A percentile compares a stretch with the other conserved stretches of the same genome.
Conservation (phyloP, 192 early-diverging fungal species). For the Mortierella claussenii region DNA sequence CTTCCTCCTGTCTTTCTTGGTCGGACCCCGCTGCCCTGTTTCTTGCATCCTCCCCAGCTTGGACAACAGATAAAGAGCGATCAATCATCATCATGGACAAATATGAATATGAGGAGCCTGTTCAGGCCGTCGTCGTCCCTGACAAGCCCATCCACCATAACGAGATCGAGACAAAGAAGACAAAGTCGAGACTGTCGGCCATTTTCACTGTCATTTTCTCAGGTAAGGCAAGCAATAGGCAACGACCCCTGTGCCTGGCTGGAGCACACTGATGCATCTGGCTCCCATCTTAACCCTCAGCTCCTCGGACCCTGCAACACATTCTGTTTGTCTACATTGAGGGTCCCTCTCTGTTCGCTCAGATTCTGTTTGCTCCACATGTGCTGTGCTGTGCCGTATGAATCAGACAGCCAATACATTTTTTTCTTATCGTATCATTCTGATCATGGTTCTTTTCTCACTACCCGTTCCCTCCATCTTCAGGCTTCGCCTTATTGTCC, state of each 20-base stretch:
- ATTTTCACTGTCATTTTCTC: slow-evolving; percentile 51
- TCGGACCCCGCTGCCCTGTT: no score
- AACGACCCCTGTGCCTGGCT: no score
- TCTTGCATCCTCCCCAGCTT: no score
- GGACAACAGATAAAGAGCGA: background rate
- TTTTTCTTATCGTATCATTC: background rate
- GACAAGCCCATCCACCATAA: background rate
- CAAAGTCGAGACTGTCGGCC: slow-evolving; percentile 19
- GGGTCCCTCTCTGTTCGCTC: no score
- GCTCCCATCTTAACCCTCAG: no score
- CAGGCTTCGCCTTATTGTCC: slow-evolving; percentile 57
- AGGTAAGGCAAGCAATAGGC: slow-evolving; percentile 15
- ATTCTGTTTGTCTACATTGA: no score
- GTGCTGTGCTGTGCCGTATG: no score
- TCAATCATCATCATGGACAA: slow-evolving; percentile 6
- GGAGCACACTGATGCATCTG: no score
- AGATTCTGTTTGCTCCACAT: no score
- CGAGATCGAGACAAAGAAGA: background rate
- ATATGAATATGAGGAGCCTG: slow-evolving; percentile 12
- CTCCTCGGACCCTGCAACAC: no score
- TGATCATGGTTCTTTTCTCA: background rate
- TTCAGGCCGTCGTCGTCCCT: slow-evolving; percentile 9
- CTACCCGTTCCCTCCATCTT: background rate
- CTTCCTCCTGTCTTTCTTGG: no score
- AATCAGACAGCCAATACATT: no score